These are phyloP conservation scores for Penicillium herquei DNA, from an alignment of 495 filamentous ascomycete genomes.

Conservation along the genomic window DNA sequence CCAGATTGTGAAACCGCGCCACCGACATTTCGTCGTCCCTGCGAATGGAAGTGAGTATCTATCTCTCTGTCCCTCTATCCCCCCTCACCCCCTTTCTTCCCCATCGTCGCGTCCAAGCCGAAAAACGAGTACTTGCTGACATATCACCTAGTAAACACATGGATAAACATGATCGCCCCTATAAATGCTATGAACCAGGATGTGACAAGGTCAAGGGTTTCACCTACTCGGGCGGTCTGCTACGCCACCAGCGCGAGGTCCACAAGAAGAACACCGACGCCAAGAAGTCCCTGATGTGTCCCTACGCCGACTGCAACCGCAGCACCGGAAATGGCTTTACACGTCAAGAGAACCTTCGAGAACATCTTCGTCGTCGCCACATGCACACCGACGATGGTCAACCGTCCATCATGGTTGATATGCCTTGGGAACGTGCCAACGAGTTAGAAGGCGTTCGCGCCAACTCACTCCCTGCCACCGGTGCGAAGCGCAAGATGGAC, in stretches of 20 bases:
- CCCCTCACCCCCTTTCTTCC: background rate
- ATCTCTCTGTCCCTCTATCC: background rate
- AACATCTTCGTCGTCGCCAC: constrained; percentile 87
- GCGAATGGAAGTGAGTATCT: constrained; percentile 83
- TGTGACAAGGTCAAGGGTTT: constrained; percentile 92
- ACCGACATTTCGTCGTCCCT: constrained; percentile 72
- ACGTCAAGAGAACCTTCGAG: constrained; percentile 84
- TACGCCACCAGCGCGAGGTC: constrained; percentile 87
- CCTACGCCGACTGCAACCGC: constrained; percentile 81
- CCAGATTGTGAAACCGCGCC: constrained; percentile 54
- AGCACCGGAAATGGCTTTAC: constrained; percentile 79
- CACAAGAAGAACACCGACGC: constrained; percentile 83
- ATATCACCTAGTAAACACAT: constrained; percentile 74
- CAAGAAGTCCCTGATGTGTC: constrained; percentile 79
- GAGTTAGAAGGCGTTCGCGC: constrained; percentile 28
- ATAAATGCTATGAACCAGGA: constrained; percentile 70
- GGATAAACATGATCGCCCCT: constrained; percentile 94
- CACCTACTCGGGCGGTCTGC: constrained; percentile 85
- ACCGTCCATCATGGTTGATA: constrained; percentile 30
- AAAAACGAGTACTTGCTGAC: constrained; percentile 8
- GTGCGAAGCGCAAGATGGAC: constrained; percentile 44
- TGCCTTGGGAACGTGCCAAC: constrained; percentile 26
- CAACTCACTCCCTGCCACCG: constrained; percentile 23
- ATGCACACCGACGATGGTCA: constrained; percentile 47
- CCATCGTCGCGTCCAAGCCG: background rate